Percentiles rank a stretch among this genome's conserved stretches.
Conservation (phyloP, 345 rosid genomes). For the Lumnitzera racemosa region DNA sequence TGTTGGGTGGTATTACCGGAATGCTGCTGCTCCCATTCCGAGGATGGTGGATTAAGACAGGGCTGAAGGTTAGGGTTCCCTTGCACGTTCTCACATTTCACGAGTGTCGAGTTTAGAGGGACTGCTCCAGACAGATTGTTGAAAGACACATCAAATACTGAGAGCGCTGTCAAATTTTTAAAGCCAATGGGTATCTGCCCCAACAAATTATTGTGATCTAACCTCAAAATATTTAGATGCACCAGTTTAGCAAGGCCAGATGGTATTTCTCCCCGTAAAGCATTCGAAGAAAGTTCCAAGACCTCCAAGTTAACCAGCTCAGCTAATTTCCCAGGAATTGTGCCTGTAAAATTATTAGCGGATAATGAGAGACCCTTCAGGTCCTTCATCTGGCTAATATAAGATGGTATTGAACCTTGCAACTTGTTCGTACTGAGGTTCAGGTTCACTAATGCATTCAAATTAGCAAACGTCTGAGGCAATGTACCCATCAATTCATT, state of each 20-base stretch:
- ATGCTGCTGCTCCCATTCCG: conserved; percentile 27
- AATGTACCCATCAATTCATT: conserved; percentile 28
- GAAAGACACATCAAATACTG: conserved; percentile 42
- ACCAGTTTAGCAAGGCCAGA: conserved; percentile 24
- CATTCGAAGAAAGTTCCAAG: conserved; percentile 38
- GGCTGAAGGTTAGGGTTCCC: conserved; percentile 37
- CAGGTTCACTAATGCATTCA: conserved; percentile 26
- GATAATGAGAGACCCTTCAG: conserved; percentile 28
- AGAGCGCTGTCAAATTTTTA: conserved; percentile 24
- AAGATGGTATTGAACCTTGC: conserved; percentile 32
- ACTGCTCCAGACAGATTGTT: conserved; percentile 44
- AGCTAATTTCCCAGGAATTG: conserved; percentile 27
- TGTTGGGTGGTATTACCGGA: conserved; percentile 28
- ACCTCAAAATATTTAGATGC: conserved; percentile 29
- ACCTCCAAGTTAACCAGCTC: conserved; percentile 32
- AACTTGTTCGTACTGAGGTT: conserved; percentile 35
- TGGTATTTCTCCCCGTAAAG: conserved; percentile 35
- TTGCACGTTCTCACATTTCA: conserved; percentile 24
- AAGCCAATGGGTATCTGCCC: conserved; percentile 38
- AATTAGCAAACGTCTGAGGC: conserved; percentile 22
- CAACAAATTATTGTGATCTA: conserved; percentile 33
- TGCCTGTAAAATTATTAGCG: conserved; percentile 30
- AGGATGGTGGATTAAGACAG: conserved; percentile 20
- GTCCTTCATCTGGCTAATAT: conserved; percentile 22
- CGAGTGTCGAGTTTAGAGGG: conserved; percentile 21